These are phyloP conservation scores for Tetragonia tetragonoides DNA, from an alignment of 148 eudicot species.

Conservation along the genomic window DNA sequence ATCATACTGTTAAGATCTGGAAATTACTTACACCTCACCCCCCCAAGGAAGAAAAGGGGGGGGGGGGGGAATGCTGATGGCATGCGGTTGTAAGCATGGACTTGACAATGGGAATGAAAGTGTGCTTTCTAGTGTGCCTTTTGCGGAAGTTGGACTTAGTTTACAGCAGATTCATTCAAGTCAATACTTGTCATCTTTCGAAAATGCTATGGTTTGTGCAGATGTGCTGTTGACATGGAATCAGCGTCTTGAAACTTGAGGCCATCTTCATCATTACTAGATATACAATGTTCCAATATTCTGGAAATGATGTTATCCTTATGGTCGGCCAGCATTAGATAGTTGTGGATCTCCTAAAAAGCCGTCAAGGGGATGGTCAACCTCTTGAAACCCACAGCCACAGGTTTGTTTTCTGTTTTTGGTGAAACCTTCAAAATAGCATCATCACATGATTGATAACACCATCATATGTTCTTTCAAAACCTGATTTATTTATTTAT, in stretches of 20 bases:
- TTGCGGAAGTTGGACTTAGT: background rate
- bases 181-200: constrained; percentile 1
- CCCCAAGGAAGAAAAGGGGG: background rate
- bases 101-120: background rate
- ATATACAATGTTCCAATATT: background rate
- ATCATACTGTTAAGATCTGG: background rate
- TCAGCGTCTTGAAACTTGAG: background rate
- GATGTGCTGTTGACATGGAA: background rate
- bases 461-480: background rate
- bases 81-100: constrained; percentile 1
- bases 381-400: background rate
- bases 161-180: constrained; percentile 5
- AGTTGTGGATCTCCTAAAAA: background rate
- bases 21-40: too few species aligned
- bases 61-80: background rate
- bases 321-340: constrained; percentile 14
- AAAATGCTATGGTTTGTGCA: background rate
- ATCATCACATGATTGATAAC: background rate
- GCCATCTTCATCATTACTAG: background rate
- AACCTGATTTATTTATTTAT: too few species aligned
- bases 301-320: background rate
- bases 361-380: background rate
- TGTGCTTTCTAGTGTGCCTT: background rate
- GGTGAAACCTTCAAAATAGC: background rate
- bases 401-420: constrained; percentile 17